phyloP scores from a whole-genome alignment of 306 rosid genomes.

The Prunus fruticosa region DNA sequence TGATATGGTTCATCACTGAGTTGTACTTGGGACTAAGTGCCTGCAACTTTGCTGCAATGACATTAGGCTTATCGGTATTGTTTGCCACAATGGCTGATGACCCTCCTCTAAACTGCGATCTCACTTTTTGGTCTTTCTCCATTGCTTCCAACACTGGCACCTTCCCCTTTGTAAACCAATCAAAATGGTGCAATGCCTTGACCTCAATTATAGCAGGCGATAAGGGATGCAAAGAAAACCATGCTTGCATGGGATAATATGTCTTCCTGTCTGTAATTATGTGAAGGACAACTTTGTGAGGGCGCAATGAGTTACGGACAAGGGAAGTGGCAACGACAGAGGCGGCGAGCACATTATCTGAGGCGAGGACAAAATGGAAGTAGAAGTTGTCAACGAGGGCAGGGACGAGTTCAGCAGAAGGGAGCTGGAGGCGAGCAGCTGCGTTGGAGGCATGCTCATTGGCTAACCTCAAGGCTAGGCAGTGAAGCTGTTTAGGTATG shows the following conservation, averaged over 20 bases:
- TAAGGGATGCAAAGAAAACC: constrained; percentile 88
- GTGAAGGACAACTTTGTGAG: constrained; percentile 72
- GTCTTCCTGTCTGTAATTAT: constrained; percentile 91
- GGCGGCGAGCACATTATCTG: constrained; percentile 91
- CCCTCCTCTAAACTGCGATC: constrained; percentile 90
- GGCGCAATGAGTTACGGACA: constrained; percentile 66
- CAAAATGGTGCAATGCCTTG: constrained; percentile 97
- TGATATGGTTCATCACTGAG: constrained; percentile 93
- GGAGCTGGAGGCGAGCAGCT: constrained; percentile 94
- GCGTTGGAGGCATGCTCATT: constrained; percentile 91
- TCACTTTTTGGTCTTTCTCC: constrained; percentile 90
- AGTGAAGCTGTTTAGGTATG: constrained; percentile 97
- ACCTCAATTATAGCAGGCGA: constrained; percentile 93
- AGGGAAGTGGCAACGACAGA: constrained; percentile 88
- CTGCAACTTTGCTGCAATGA: constrained; percentile 90
- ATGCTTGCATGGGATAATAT: constrained; percentile 96
- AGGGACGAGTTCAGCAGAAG: constrained; percentile 87
- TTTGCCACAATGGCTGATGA: constrained; percentile 86
- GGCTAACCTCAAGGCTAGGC: constrained; percentile 82
- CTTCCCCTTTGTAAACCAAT: constrained; percentile 90
- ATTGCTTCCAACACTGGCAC: constrained; percentile 98
- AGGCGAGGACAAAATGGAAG: constrained; percentile 88
- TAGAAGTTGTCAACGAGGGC: constrained; percentile 83
- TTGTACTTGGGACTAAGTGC: constrained; percentile 98
- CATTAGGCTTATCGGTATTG: constrained; percentile 70